Conservation (phyloP, 176 grass and related monocot species). For the Hyparrhenia diplandra region DNA sequence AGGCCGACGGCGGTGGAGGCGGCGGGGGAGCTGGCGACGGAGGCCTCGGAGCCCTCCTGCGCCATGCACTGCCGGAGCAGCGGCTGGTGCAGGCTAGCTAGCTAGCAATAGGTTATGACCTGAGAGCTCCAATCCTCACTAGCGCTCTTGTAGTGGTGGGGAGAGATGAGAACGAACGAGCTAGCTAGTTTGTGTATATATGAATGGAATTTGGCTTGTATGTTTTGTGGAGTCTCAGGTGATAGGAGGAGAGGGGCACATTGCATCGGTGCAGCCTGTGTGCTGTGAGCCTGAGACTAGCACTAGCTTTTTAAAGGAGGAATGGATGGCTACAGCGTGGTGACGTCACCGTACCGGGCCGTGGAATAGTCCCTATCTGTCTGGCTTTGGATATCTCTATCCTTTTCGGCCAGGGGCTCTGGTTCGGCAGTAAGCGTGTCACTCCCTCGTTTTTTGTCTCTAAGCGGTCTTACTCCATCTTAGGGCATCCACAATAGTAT, state of each 20-base stretch:
- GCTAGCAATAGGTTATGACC: too few relatives aligned
- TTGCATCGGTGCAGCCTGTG: constrained; percentile 16
- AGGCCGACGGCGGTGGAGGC: constrained; percentile 11
- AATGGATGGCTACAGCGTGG: constrained; percentile 1
- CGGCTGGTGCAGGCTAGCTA: not conserved
- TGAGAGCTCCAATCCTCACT: too few relatives aligned
- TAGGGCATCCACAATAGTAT: too few relatives aligned
- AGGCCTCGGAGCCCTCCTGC: constrained; percentile 71
- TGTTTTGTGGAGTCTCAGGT: not conserved
- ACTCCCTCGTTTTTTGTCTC: not conserved
- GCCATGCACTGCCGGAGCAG: constrained; percentile 46
- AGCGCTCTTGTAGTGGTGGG: too few relatives aligned
- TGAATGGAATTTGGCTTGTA: constrained; percentile 15
- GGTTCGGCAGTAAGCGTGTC: not conserved
- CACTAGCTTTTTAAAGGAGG: constrained; percentile 35
- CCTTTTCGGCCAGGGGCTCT: constrained; percentile 13
- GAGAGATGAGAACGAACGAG: too few relatives aligned
- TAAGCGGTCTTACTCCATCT: too few relatives aligned
- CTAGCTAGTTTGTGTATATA: too few relatives aligned
- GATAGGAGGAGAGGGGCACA: not conserved
- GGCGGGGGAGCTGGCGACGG: constrained; percentile 69
- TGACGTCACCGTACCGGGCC: constrained; percentile 28
- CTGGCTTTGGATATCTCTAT: constrained; percentile 16
- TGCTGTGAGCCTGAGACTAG: not conserved
- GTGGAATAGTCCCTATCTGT: not conserved